These are phyloP conservation scores for Saccharomyces hybrid DNA, from an alignment of 1,139 yeast species.

Conservation along the genomic window DNA sequence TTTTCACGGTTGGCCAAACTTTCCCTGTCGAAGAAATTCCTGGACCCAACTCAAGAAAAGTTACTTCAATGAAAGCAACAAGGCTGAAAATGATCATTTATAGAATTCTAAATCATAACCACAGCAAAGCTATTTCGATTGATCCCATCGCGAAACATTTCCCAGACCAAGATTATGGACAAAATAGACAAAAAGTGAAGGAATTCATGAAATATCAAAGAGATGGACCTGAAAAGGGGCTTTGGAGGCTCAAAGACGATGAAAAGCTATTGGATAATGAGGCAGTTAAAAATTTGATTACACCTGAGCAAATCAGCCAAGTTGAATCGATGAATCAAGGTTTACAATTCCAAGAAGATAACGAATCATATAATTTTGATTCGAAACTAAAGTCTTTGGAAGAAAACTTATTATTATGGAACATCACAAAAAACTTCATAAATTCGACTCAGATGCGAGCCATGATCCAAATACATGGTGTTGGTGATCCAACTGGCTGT, in stretches of 20 bases:
- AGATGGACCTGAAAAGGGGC: constrained; percentile 91
- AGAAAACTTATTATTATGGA: constrained; percentile 93
- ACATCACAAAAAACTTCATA: constrained; percentile 77
- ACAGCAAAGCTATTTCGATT: constrained; percentile 70
- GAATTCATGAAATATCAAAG: constrained; percentile 98
- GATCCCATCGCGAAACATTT: constrained; percentile 87
- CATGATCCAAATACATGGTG: constrained; percentile 93
- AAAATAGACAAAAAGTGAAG: constrained; percentile 86
- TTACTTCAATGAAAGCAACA: constrained; percentile 86
- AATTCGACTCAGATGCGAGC: constrained; percentile 95
- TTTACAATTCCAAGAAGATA: constrained; percentile 74
- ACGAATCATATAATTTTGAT: constrained; percentile 46
- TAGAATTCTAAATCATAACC: constrained; percentile 72
- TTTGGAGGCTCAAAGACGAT: constrained; percentile 79
- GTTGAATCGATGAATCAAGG: constrained; percentile 93
- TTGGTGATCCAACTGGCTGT: constrained; percentile 91
- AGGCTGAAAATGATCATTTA: constrained; percentile 90
- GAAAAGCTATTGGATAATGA: constrained; percentile 73
- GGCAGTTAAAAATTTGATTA: constrained; percentile 72
- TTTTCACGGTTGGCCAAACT: constrained; percentile 86
- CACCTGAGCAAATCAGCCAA: constrained; percentile 86
- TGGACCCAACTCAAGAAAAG: constrained; percentile 95
- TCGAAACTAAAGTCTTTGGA: constrained; percentile 48
- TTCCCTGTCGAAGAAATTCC: constrained; percentile 94
- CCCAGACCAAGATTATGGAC: constrained; percentile 97